Evolutionary conservation across 176 grass and related monocot species (phyloP), one percentile per base, ranked within the genome.

Genomic region (Eragrostis nindensis): DNA sequence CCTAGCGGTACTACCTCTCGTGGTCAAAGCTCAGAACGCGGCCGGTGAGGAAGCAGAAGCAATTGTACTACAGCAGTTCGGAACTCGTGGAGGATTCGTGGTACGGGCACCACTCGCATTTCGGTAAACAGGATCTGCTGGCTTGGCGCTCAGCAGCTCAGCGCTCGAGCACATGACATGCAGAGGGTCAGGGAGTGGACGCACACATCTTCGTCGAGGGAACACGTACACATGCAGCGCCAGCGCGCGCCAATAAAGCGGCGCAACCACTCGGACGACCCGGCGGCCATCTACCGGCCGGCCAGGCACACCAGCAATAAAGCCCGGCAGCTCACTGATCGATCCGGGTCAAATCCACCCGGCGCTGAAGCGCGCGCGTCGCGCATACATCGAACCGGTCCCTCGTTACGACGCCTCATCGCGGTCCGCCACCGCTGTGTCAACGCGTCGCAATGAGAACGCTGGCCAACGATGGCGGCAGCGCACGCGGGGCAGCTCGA

Each of bases 221-320:
- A 69, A 56, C 77, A 71, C 11, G 25, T n/a, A 40, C 71, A 64
- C 64, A 46, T 17, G 46, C 56, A 46, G 69, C 30, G 71, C 71
- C 77, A 81, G 48, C 71, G 41, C 56, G 69, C 30, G 71, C 71
- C 77, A 81, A 57, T 76, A 48, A 85, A 75, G 27, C 39, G 47
- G 47, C 71, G 30, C 82, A 81, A 81, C 87, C 2, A 81, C 82
- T 75, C 49, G 65, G 87, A 2, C 63, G 55, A 77, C 73, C 56
- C 36, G 16, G n/a, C n/a, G n/a, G 65, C 11, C 1, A 24, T 57
- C 56, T 39, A 59, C 68, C 13, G 57, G 57, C 77, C n/a, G n/a
- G n/a, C n/a, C n/a, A n/a, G n/a, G 22, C 43, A 16, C 22, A 12
- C 15, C 21, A 26, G 13, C 5, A 77, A 71, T 64, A 61, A 41